Conservation (phyloP, 805 yeast species). For the Hanseniaspora thailandica region DNA sequence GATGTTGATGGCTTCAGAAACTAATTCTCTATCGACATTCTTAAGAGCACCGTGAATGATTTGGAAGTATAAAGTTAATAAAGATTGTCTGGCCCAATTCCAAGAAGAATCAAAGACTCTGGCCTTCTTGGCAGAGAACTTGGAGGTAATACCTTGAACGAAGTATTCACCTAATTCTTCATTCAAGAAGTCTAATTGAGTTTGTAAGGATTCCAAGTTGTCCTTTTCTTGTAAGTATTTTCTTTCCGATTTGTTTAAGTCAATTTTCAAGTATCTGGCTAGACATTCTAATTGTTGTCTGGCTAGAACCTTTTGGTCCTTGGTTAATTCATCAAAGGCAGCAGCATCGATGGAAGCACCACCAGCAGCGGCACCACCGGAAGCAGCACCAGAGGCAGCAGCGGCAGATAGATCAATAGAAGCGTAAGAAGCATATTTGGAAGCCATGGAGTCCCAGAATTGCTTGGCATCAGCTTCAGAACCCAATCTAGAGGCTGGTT, state of each 20-base stretch:
- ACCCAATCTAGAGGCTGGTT: conserved; percentile 82
- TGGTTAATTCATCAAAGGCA: conserved; percentile 63
- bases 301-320: conserved; percentile 39
- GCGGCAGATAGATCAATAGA: conserved; percentile 69
- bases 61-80: conserved; percentile 84
- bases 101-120: conserved; percentile 95
- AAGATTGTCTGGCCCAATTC: conserved; percentile 99
- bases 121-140: conserved; percentile 83
- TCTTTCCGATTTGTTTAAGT: conserved; percentile 83
- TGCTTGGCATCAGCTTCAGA: conserved; percentile 83
- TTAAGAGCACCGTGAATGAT: conserved; percentile 85
- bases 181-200: conserved; percentile 69
- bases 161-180: conserved; percentile 82
- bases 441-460: conserved; percentile 69
- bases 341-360: conserved; percentile 90
- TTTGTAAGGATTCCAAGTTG: conserved; percentile 70
- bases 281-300: conserved; percentile 66
- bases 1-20: conserved; percentile 88
- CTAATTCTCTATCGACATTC: conserved; percentile 91
- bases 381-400: conserved; percentile 41
- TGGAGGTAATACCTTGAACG: conserved; percentile 81
- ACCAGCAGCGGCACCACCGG: conserved; percentile 51
- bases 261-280: conserved; percentile 89
- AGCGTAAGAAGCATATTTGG: conserved; percentile 71
- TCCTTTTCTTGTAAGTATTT: conserved; percentile 64